These are phyloP conservation scores for Coemansia sp. DNA, from an alignment of 192 early-diverging fungal genomes.

Conservation along the genomic window DNA sequence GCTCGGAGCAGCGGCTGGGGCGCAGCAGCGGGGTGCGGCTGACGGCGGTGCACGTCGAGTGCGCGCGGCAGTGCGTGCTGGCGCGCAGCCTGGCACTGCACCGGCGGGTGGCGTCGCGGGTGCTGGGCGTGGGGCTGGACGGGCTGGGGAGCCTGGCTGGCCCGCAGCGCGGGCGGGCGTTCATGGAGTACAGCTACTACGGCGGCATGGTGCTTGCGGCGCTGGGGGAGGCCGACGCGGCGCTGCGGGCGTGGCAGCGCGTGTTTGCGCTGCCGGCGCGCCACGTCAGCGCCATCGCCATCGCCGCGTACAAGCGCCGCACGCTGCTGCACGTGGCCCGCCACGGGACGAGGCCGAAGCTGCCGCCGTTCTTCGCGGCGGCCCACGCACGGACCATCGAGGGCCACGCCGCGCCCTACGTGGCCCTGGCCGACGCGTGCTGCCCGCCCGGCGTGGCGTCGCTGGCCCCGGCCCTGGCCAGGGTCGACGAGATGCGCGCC, in stretches of 20 bases:
- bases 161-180: conserved; percentile 9
- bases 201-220: conserved; percentile 46
- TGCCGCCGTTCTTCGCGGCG: conserved; percentile 33
- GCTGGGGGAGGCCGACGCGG: conserved; percentile 12
- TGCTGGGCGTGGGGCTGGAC: conserved; percentile 18
- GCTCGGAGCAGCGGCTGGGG: conserved; percentile 5
- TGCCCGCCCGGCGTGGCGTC: conserved; percentile 1
- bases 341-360: conserved; percentile 8
- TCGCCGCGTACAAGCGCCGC: conserved; percentile 37
- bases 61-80: conserved; percentile 33
- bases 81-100: conserved; percentile 20
- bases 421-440: conserved; percentile 22
- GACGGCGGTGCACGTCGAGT: conserved; percentile 43
- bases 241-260: conserved; percentile 32
- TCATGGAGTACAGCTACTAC: conserved; percentile 38
- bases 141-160: conserved; percentile 17
- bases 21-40: conserved; percentile 27
- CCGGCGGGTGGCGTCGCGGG: conserved; percentile 5
- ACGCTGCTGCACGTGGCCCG: conserved; percentile 7
- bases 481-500: conserved; percentile 4
- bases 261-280: conserved; percentile 38
- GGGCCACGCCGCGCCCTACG: conserved; percentile 11
- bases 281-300: conserved; percentile 34
- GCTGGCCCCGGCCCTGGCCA: conserved; percentile 2
- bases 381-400: conserved; percentile 29